A percentile compares a stretch with the other conserved stretches of the same genome.
Evolutionary conservation across 2,329 filamentous ascomycete genomes (phyloP).

Genomic region (Penicillium vulpinum): DNA sequence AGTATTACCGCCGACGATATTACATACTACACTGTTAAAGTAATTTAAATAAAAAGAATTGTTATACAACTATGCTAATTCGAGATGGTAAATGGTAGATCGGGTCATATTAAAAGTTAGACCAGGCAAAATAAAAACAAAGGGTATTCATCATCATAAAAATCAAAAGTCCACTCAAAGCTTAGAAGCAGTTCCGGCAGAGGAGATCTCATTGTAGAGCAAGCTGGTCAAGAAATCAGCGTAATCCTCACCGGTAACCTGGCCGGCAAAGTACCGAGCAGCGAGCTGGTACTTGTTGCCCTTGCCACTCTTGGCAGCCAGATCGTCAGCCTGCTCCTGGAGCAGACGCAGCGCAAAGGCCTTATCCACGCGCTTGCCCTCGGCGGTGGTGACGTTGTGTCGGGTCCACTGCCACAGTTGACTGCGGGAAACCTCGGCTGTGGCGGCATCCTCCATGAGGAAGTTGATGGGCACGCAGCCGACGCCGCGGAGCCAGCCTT

Average conservation of each 20-base stretch:
- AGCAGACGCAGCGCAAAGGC: constrained; percentile 82
- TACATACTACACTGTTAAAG: background rate
- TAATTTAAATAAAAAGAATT: constrained; percentile 5
- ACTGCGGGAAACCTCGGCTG: constrained; percentile 88
- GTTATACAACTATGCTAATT: constrained; percentile 28
- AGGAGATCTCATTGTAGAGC: constrained; percentile 64
- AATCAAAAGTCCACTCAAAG: constrained; percentile 46
- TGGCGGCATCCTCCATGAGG: constrained; percentile 97
- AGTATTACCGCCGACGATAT: no score
- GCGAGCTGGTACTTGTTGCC: constrained; percentile 92
- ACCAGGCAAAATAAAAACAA: constrained; percentile 11
- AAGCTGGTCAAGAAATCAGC: constrained; percentile 90
- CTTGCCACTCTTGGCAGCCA: constrained; percentile 72
- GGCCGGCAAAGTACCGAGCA: constrained; percentile 85
- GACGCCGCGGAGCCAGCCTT: constrained; percentile 92
- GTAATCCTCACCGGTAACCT: constrained; percentile 97
- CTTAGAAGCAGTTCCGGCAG: constrained; percentile 68
- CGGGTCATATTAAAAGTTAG: background rate
- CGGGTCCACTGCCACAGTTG: constrained; percentile 97
- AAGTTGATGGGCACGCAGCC: constrained; percentile 98
- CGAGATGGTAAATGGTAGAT: constrained; percentile 6
- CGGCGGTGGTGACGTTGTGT: constrained; percentile 71
- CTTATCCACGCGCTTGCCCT: constrained; percentile 93
- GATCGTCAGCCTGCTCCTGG: constrained; percentile 76
- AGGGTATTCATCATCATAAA: constrained; percentile 34